Evolutionary conservation across 306 rosid genomes (phyloP), one percentile per base, ranked within the genome.

Genomic region (Sicyos baderoa): DNA sequence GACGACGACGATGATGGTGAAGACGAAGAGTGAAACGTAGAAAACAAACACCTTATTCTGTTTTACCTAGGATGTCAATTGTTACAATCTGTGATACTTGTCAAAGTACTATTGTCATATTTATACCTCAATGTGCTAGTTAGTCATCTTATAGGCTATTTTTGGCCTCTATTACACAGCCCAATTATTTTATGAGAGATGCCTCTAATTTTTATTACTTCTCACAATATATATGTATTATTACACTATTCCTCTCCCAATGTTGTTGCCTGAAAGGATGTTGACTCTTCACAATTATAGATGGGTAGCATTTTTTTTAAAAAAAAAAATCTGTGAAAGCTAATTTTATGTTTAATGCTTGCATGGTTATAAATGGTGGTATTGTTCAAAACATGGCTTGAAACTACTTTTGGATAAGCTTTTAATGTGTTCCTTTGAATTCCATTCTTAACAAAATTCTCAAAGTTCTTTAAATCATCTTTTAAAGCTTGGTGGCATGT

Each of bases 1-100:
- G 82, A 77, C 2, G 82, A 71, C 14, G 53, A 76, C 2, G 70
- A 76, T 32, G 52, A 60, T 2, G 76, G 16, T 2, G 70, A 73
- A 44, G 70, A 60, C 9, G 70, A 73, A 44, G 61, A 73, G 5
- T 58, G 64, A 57, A 56, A n/a, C 15, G 4, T 67, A 22, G 57
- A 47, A 37, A 52, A 45, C 54, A 65, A 22, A 23, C 72, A n/a
- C 44, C 22, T 22, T 21, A 12, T 23, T 7, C 47, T 13, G 54
- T 21, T 21, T 45, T 21, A 66, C 71, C 4, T 66, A 66, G 71
- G 71, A 66, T 66, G 10, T 42, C 71, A 45, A 66, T 47, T 66
- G 40, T 66, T 66, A 40, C 54, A 47, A 66, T 45, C 54, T 65
- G 37, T 13, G 70, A 66, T 47, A 47, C 15, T 12, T 40, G 29